Evolutionary conservation across 176 grass and related monocot species (phyloP).

Genomic region (Puccinellia tenuiflora): DNA sequence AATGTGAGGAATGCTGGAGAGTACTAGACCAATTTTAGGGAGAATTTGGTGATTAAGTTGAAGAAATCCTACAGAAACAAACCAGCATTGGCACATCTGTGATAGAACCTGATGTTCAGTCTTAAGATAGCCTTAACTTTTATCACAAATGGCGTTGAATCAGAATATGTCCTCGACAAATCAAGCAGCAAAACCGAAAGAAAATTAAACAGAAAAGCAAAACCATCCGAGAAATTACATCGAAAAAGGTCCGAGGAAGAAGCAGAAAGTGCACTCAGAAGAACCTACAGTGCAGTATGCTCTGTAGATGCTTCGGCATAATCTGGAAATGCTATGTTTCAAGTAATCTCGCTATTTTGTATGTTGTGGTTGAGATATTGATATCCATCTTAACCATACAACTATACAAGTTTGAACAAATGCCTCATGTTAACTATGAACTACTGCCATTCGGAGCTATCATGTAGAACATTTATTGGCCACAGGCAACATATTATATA

Average conservation of each 20-base stretch:
- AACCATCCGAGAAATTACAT: slow-evolving; percentile 32
- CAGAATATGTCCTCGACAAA: slow-evolving; percentile 23
- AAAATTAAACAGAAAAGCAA: slow-evolving; percentile 36
- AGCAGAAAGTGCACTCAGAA: slow-evolving; percentile 23
- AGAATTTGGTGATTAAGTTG: too few relatives aligned
- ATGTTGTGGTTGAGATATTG: neutral
- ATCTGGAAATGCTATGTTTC: slow-evolving; percentile 42
- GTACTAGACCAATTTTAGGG: too few relatives aligned
- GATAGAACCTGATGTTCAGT: slow-evolving; percentile 31
- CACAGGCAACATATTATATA: neutral
- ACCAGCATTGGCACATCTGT: slow-evolving; percentile 40
- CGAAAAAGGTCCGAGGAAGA: slow-evolving; percentile 38
- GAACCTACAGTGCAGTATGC: slow-evolving; percentile 10
- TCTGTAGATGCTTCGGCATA: slow-evolving; percentile 3
- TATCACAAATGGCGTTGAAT: slow-evolving; percentile 10
- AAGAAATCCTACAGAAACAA: slow-evolving; percentile 54
- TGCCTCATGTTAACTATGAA: neutral
- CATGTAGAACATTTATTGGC: neutral
- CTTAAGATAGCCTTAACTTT: slow-evolving; percentile 27
- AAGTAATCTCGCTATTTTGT: slow-evolving; percentile 24
- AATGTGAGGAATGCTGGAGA: slow-evolving; percentile 51
- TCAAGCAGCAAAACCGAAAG: slow-evolving; percentile 24
- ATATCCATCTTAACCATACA: neutral
- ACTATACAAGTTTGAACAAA: neutral
- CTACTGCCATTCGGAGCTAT: neutral